These are phyloP conservation scores for Coffea canephora DNA, from an alignment of 257 asterid species.

Conservation along the genomic window DNA sequence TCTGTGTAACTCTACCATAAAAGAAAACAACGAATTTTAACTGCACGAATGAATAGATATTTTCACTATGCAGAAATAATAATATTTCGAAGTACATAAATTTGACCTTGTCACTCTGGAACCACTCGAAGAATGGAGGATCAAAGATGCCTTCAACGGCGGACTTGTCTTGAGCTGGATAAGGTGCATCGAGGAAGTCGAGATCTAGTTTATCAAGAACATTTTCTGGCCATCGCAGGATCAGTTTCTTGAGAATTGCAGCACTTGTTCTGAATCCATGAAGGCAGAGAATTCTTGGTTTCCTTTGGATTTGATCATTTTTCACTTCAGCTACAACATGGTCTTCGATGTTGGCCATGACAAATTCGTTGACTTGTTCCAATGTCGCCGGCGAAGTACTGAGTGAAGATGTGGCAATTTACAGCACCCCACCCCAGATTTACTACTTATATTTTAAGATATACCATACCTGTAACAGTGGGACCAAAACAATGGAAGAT, in stretches of 20 bases:
- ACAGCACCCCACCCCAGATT: no score
- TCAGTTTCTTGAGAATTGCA: constrained; percentile 26
- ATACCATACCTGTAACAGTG: no score
- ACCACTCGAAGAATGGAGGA: constrained; percentile 44
- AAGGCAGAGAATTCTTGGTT: constrained; percentile 35
- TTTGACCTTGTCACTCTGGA: constrained; percentile 33
- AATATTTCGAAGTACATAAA: neutral
- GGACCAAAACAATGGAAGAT: no score
- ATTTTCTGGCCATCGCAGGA: constrained; percentile 34
- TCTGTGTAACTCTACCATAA: constrained; percentile 21
- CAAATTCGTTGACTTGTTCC: neutral
- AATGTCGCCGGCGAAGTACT: neutral
- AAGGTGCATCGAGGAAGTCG: constrained; percentile 34
- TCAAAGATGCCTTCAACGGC: constrained; percentile 34
- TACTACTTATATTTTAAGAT: no score
- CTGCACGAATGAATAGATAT: neutral
- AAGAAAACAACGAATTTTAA: neutral
- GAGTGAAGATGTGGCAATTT: neutral
- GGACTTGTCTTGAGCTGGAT: constrained; percentile 33
- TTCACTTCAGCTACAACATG: neutral
- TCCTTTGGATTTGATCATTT: constrained; percentile 7
- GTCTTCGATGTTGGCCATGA: neutral
- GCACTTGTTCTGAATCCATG: constrained; percentile 43
- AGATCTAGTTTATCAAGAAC: constrained; percentile 25
- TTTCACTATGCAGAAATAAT: neutral